These are phyloP conservation scores for Picea mariana DNA, from an alignment of 83 land plant species.

Conservation along the genomic window DNA sequence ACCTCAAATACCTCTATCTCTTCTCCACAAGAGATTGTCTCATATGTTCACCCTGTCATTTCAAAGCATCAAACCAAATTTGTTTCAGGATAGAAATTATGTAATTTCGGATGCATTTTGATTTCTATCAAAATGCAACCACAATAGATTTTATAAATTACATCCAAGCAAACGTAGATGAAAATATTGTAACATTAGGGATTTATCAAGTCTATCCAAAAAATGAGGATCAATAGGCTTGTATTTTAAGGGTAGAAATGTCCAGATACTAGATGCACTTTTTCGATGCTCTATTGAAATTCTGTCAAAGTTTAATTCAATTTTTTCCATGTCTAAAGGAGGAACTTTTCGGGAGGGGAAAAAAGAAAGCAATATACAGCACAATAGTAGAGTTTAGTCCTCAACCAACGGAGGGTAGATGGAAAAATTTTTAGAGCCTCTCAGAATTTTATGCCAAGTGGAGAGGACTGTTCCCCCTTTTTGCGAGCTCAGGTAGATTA, in stretches of 20 bases:
- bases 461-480: not conserved
- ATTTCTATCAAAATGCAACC: no score
- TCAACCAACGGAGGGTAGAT: no score
- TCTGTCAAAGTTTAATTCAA: no score
- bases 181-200: no score
- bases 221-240: no score
- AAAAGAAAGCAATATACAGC: not conserved
- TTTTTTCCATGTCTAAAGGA: not conserved
- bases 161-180: no score
- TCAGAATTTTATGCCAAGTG: not conserved
- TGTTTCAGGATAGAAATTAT: not conserved
- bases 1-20: slow-evolving; percentile 34
- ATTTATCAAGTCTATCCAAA: not conserved
- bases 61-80: not conserved
- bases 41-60: slow-evolving; percentile 44
- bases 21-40: slow-evolving; percentile 47
- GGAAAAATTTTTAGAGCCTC: not conserved
- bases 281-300: not conserved
- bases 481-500: not conserved
- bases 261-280: not conserved
- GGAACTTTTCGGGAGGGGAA: not conserved
- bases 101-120: not conserved
- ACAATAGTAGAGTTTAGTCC: no score
- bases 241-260: not conserved
- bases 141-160: no score